These are phyloP conservation scores for Stipa capillata DNA, from an alignment of 176 grass and related monocot species.

Conservation along the genomic window DNA sequence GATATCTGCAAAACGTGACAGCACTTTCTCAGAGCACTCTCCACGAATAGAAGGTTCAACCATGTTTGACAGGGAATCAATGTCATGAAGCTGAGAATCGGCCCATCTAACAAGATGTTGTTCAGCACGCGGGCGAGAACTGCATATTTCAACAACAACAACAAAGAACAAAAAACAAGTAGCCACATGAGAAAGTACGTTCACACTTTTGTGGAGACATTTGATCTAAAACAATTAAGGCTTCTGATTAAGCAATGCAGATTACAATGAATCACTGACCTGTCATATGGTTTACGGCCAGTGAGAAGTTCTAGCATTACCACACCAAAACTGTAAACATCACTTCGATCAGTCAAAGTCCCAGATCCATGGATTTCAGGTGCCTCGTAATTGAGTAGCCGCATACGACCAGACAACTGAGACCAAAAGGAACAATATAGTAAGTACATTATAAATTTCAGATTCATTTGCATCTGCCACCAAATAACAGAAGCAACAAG, in stretches of 20 bases:
- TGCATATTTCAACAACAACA: conserved; percentile 35
- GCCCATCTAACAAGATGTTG: conserved; percentile 83
- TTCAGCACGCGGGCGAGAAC: conserved; percentile 53
- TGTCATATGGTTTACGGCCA: conserved; percentile 74
- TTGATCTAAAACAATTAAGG: conserved; percentile 7
- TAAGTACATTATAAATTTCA: conserved; percentile 3
- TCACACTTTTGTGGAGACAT: not conserved
- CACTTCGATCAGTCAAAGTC: conserved; percentile 44
- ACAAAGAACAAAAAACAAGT: conserved; percentile 1
- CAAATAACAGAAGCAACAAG: conserved; percentile 1
- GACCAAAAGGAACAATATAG: conserved; percentile 16
- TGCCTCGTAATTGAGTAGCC: conserved; percentile 60
- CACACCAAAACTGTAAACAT: conserved; percentile 89
- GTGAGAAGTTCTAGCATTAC: conserved; percentile 92
- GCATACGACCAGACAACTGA: conserved; percentile 56
- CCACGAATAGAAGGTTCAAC: conserved; percentile 55
- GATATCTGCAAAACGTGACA: conserved; percentile 77
- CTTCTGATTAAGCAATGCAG: not conserved
- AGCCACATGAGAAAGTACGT: not conserved
- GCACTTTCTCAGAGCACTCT: conserved; percentile 40
- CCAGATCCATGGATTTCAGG: conserved; percentile 68
- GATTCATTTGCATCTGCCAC: not conserved
- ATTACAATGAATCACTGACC: conserved; percentile 32
- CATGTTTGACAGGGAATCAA: conserved; percentile 65
- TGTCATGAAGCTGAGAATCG: conserved; percentile 72